phyloP scores from a whole-genome alignment of 2,329 filamentous ascomycete genomes.

The Colletotrichum agaves region DNA sequence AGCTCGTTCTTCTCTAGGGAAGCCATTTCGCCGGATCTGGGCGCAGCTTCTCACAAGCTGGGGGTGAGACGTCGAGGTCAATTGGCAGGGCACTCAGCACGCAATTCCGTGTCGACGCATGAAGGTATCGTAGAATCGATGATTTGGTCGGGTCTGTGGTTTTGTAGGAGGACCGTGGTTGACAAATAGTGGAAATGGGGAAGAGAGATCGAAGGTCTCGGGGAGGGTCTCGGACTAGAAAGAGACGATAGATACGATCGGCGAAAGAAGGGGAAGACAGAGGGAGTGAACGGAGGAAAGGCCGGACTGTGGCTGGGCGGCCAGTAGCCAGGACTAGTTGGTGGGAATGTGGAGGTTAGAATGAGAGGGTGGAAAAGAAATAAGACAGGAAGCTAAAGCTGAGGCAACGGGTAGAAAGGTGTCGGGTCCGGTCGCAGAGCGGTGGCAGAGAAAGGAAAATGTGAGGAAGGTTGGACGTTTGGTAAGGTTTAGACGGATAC shows the following conservation, averaged over 20 bases:
- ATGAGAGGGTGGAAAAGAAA: slow-evolving; percentile 17
- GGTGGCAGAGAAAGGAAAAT: slow-evolving; percentile 20
- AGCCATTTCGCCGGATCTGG: slow-evolving; percentile 42
- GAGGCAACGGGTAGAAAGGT: slow-evolving; percentile 25
- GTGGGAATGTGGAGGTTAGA: slow-evolving; percentile 40
- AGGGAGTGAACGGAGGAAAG: slow-evolving; percentile 32
- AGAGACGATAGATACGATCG: slow-evolving; percentile 21
- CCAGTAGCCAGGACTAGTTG: slow-evolving; percentile 26
- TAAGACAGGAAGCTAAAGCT: slow-evolving; percentile 36
- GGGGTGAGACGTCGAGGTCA: slow-evolving; percentile 21
- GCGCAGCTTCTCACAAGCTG: slow-evolving; percentile 32
- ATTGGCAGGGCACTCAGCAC: slow-evolving; percentile 28
- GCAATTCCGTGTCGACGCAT: slow-evolving; percentile 32
- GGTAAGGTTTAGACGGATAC: slow-evolving; percentile 7
- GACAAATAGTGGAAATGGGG: slow-evolving; percentile 13
- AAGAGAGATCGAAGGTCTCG: slow-evolving; percentile 22
- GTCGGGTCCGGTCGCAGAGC: slow-evolving; percentile 28
- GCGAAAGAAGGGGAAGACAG: slow-evolving; percentile 14
- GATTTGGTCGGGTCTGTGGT: slow-evolving; percentile 4
- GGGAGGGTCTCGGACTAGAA: slow-evolving; percentile 34
- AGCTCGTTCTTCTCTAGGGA: slow-evolving; percentile 65
- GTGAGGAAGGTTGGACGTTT: slow-evolving; percentile 31
- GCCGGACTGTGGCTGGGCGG: slow-evolving; percentile 32
- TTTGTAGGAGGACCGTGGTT: slow-evolving; percentile 10
- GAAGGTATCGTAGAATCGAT: slow-evolving; percentile 8